Base-by-base conservation (phyloP, 2,329 filamentous ascomycete species). In the Xylariaceae sp. region DNA sequence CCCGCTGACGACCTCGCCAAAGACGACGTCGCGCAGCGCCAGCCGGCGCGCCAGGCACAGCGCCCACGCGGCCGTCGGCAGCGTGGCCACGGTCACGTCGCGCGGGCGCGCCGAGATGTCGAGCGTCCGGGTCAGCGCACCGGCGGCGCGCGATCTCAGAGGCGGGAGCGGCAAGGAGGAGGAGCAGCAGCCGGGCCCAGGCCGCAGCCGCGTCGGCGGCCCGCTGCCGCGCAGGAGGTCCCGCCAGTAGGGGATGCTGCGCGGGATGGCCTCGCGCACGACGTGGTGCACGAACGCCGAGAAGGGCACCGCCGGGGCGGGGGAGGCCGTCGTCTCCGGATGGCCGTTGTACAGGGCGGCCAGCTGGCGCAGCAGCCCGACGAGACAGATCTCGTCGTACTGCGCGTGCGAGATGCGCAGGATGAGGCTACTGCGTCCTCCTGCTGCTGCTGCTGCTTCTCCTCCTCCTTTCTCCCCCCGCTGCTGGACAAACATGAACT, bases 51-150 rank as follows among this genome's bases (percentile, higher is more conserved):
- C 71, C 2, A 83, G 68, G 13, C 71, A 72, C 6, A 81, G 53
- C 0, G 77, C 74, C 78, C 78, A 83, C 0, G 76, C 76, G 1
- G 77, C 76, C 0, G 78, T 79, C n/a, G 77, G 77, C 0, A 83
- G 60, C 0, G 75, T 80, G 2, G 77, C 77, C 9, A 74, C 64
- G 2, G 78, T 82, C 36, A 79, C 68, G 38, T 76, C 72, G 31
- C 61, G 64, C 10, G 63, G 59, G 2, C 70, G 64, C 1, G 63
- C 44, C 38, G 68, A 54, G 49, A 75, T 61, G 52, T 70, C 50
- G 43, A 70, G 46, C 0, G 63, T 59, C 27, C 55, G 52, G 29
- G 63, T 55, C 27, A 68, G 54, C 29, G 63, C 64, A 28, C 56
- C 65, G 33, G 68, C 64, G 10, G 53, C 52, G 10, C 49, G 53